These are phyloP conservation scores for Mucor circinelloides DNA, from an alignment of 371 early-diverging fungal genomes.

Conservation along the genomic window DNA sequence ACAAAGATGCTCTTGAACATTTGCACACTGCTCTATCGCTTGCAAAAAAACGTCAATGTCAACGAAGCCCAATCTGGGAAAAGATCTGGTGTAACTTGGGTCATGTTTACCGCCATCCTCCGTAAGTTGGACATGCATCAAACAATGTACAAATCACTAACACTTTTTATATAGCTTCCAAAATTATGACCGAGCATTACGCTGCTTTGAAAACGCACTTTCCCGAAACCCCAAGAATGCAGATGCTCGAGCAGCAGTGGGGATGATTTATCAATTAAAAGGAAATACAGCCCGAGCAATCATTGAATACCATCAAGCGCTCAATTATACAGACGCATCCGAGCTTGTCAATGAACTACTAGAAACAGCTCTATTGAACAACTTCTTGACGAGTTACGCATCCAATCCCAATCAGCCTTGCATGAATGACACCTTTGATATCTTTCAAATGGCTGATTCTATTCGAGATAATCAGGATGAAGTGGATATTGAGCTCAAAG, in stretches of 20 bases:
- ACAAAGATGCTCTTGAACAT: slow-evolving; percentile 52
- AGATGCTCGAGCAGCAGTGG: slow-evolving; percentile 45
- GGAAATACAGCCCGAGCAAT: slow-evolving; percentile 56
- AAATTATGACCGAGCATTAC: slow-evolving; percentile 39
- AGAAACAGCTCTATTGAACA: slow-evolving; percentile 4
- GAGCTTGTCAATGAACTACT: slow-evolving; percentile 13
- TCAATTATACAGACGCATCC: slow-evolving; percentile 1
- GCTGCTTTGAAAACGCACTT: slow-evolving; percentile 55
- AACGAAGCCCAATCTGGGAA: slow-evolving; percentile 54
- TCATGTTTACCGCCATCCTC: slow-evolving; percentile 63
- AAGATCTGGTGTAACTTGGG: slow-evolving; percentile 72
- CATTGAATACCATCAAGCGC: slow-evolving; percentile 53
- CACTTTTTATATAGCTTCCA: slow-evolving; percentile 1
- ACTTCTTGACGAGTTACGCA: neutral
- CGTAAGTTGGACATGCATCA: slow-evolving; percentile 37
- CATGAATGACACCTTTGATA: slow-evolving; percentile 5
- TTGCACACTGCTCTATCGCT: slow-evolving; percentile 56
- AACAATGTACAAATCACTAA: neutral
- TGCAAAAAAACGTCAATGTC: slow-evolving; percentile 45
- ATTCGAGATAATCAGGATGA: slow-evolving; percentile 2
- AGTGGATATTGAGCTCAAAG: slow-evolving; percentile 8
- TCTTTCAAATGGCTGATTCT: slow-evolving; percentile 5
- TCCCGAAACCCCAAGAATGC: slow-evolving; percentile 35
- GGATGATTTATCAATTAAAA: slow-evolving; percentile 57
- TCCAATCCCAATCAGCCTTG: neutral